Evolutionary conservation across 139 green algal species (phyloP), one percentile per base, ranked within the genome.

Genomic region (Mychonastes homosphaera): DNA sequence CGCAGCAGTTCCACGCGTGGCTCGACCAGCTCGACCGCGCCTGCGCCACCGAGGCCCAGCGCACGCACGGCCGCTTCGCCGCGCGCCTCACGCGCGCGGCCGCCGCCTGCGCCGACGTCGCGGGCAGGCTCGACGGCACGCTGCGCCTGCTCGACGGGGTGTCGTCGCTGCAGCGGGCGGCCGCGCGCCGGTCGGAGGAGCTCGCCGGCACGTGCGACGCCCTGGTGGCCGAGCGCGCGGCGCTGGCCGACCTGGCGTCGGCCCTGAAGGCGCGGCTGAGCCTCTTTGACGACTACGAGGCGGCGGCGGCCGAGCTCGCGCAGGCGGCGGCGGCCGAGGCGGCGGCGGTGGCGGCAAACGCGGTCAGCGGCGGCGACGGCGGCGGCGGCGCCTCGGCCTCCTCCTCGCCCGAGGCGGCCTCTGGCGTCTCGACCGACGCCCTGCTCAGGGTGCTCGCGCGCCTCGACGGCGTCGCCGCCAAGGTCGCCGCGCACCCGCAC

Each of bases 261-360:
- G 85, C 84, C 4, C 62, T 96, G 39, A 62, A 73, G 9, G 54
- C 53, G 29, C 87, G 87, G 48, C 74, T 96, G 30, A 63, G 70
- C 28, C 93, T 90, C 71, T 98, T 98, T 69, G 87, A 98, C 38
- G 86, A 95, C 65, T 85, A 96, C 41, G 87, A 98, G 67, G 63
- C 63, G n/a, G 73, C 50, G 10, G 59, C 59, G 7, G 47, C 39
- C 36, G 43, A 58, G 35, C 65, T 69, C 36, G 43, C 48, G 39
- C 48, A 64, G 32, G 69, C 51, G 29, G 69, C 68, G 26, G 74
- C 81, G 30, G 45, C 47, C 12, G n/a, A n/a, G n/a, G n/a, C n/a
- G n/a, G n/a, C n/a, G n/a, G n/a, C n/a, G n/a, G n/a, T n/a, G n/a
- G n/a, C n/a, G n/a, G n/a, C n/a, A n/a, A n/a, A n/a, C n/a, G n/a